Percentiles rank a stretch among this genome's conserved stretches.
Evolutionary conservation across 257 asterid species (phyloP).

Genomic region (Mentha longifolia): DNA sequence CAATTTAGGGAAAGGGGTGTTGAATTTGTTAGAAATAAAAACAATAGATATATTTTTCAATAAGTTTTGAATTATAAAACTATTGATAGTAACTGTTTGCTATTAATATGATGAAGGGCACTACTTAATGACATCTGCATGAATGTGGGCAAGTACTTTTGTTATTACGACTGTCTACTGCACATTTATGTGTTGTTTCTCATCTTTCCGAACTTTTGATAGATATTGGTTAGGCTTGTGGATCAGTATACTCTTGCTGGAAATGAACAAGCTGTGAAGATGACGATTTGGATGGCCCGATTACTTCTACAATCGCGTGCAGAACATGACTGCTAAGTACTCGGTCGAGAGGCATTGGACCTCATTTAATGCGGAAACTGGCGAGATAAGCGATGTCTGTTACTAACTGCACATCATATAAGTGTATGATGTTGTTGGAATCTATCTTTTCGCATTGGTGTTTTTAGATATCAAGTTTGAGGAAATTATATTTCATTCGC

Average conservation of each 20-base stretch:
- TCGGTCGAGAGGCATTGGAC: constrained; percentile 75
- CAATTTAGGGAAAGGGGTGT: no score
- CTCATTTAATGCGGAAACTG: constrained; percentile 77
- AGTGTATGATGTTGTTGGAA: constrained; percentile 63
- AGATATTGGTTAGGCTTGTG: constrained; percentile 89
- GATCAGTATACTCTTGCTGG: constrained; percentile 78
- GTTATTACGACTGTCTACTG: constrained; percentile 58
- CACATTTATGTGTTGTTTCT: background rate
- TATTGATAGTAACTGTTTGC: background rate
- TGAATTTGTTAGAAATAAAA: no score
- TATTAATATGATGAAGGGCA: constrained; percentile 60
- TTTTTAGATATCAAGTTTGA: background rate
- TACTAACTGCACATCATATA: constrained; percentile 62
- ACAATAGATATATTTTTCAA: no score
- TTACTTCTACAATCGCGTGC: constrained; percentile 81
- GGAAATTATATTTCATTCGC: background rate
- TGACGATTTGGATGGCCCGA: constrained; percentile 70
- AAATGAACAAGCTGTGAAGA: constrained; percentile 61
- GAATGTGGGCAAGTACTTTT: constrained; percentile 89
- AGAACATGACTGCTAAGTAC: constrained; percentile 60
- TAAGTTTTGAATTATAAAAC: no score
- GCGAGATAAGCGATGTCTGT: constrained; percentile 94
- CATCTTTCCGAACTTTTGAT: background rate
- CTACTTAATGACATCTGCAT: constrained; percentile 83
- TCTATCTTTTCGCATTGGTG: background rate